Evolutionary conservation across 495 filamentous ascomycete species (phyloP), one percentile per base, ranked within the genome.

Genomic region (Aspergillus campestris): DNA sequence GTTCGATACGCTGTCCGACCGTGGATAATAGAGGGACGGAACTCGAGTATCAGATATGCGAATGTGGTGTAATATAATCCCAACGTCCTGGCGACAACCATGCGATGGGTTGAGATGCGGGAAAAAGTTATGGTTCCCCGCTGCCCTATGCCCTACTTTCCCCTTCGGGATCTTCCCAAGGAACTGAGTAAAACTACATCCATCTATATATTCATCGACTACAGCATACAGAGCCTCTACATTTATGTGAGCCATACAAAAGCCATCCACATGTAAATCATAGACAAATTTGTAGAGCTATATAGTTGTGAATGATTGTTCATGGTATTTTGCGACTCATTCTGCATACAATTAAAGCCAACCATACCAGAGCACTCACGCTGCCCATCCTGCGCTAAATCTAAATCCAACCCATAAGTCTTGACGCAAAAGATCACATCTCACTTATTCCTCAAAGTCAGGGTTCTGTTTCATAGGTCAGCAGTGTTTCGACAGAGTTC

Each of bases 141-240:
- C 27, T 68, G 64, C 69, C 67, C 69, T 72, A 69, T 62, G 51
- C 69, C 69, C 69, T 72, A 70, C 8, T 50, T 66, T 58, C 61
- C 58, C 27, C 14, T 60, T 61, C 48, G 30, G 62, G 64, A 45
- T 24, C 18, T 24, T 4, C 4, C 18, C 18, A 1, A 24, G n/a
- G n/a, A n/a, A n/a, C n/a, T n/a, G n/a, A 24, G 18, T 1, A 15
- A 35, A 15, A 7, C 11, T 34, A 7, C 9, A 28, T 40, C 39
- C 29, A 32, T 44, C 29, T 15, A 10, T 34, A 28, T 13, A 9
- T 13, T 28, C 12, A 31, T 18, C 36, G 14, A 39, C 29, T 35
- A 40, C 10, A 34, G 30, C 27, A 15, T 29, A 44, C 14, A 28
- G 34, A 24, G 4, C 18, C 18, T 24, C 18, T 24, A 24, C 18